Evolutionary conservation across 768 basidiomycete species (phyloP).

Genomic region (Tephrocybe rancida): DNA sequence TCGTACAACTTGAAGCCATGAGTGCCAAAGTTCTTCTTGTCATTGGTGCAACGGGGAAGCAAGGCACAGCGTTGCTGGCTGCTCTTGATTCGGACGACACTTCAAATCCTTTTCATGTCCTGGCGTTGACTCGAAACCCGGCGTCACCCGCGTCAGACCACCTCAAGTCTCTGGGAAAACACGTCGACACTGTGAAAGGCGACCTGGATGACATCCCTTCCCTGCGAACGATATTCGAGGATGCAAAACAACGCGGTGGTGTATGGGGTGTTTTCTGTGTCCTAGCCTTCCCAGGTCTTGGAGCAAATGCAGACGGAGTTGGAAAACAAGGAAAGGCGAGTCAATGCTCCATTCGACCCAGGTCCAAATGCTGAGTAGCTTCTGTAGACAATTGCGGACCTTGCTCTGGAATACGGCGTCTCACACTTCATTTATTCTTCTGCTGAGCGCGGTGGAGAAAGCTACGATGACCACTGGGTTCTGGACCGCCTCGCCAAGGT

Average conservation of each 20-base stretch:
- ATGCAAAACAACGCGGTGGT: conserved; percentile 23
- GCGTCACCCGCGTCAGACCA: conserved; percentile 27
- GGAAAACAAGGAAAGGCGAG: conserved; percentile 42
- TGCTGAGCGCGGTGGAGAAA: conserved; percentile 38
- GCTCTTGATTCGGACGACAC: conserved; percentile 18
- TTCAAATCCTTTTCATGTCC: conserved; percentile 27
- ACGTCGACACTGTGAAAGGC: conserved; percentile 36
- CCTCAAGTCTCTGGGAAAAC: conserved; percentile 20
- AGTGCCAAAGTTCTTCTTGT: conserved; percentile 29
- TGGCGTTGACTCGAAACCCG: conserved; percentile 37
- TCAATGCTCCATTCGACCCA: neutral
- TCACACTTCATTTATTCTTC: conserved; percentile 38
- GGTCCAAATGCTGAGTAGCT: neutral
- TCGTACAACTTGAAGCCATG: neutral
- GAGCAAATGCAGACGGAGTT: conserved; percentile 38
- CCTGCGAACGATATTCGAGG: conserved; percentile 35
- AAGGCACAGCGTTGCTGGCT: conserved; percentile 34
- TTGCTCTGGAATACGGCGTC: conserved; percentile 38
- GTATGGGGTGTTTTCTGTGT: conserved; percentile 43
- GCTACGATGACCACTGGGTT: conserved; percentile 28
- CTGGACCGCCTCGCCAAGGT: conserved; percentile 36
- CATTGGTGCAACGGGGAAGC: conserved; percentile 38
- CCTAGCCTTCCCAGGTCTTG: conserved; percentile 42
- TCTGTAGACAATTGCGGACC: conserved; percentile 33
- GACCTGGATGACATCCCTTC: conserved; percentile 30